Evolutionary conservation across 2,329 filamentous ascomycete genomes (phyloP).

Genomic region (Sphaerulina musiva): DNA sequence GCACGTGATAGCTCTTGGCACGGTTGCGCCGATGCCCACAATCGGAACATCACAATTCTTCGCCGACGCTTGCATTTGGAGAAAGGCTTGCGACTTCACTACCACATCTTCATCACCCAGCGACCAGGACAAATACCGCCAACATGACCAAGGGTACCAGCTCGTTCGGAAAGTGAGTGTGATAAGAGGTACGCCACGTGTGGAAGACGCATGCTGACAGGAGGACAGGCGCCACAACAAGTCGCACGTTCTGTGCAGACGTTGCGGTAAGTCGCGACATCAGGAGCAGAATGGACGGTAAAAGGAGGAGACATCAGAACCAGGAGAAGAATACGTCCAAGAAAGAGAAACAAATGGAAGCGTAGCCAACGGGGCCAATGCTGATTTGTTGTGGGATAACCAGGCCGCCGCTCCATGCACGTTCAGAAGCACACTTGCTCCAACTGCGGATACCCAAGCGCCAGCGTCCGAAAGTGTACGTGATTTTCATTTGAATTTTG

Average conservation of each 20-base stretch:
- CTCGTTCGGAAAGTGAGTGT: constrained; percentile 10
- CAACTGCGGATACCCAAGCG: constrained; percentile 91
- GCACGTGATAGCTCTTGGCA: too few relatives aligned
- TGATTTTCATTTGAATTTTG: constrained; percentile 30
- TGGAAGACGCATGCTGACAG: constrained; percentile 6
- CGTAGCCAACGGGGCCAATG: constrained; percentile 15
- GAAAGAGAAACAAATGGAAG: neutral
- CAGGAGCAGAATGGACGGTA: constrained; percentile 7
- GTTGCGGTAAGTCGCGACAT: constrained; percentile 70
- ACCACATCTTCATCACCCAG: constrained; percentile 6
- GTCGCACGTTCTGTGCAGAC: constrained; percentile 96
- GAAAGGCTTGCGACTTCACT: too few relatives aligned
- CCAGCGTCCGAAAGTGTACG: constrained; percentile 98
- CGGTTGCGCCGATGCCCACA: too few relatives aligned
- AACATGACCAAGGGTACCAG: constrained; percentile 11
- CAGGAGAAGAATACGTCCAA: neutral
- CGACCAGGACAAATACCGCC: constrained; percentile 10
- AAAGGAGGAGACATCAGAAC: constrained; percentile 1
- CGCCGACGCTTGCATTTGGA: too few relatives aligned
- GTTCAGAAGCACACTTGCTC: constrained; percentile 99
- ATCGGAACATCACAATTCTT: too few relatives aligned
- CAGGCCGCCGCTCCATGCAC: constrained; percentile 94
- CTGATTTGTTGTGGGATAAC: constrained; percentile 22
- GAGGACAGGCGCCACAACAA: constrained; percentile 77
- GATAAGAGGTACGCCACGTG: neutral